Evolutionary conservation across 371 early-diverging fungal species (phyloP).

Genomic region (Mucor mucedo): DNA sequence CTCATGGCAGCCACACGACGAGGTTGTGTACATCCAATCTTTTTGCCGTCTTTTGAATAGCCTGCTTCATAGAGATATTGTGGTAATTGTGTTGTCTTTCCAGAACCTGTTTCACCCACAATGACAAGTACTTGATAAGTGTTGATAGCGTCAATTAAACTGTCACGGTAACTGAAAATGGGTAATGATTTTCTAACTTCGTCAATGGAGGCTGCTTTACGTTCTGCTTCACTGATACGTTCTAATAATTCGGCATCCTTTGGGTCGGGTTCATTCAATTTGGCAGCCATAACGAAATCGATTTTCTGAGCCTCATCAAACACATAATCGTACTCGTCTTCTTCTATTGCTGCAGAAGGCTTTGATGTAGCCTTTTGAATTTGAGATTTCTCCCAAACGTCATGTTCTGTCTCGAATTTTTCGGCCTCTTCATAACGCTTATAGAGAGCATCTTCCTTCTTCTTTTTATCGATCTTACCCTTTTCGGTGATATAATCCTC

Average conservation of each 20-base stretch:
- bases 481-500: conserved; percentile 93
- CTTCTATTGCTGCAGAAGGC: conserved; percentile 39
- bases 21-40: conserved; percentile 99
- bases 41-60: conserved; percentile 84
- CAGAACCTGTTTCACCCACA: conserved; percentile 99
- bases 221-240: conserved; percentile 69
- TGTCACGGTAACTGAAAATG: conserved; percentile 83
- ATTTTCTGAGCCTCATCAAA: conserved; percentile 93
- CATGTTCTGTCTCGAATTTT: conserved; percentile 89
- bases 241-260: conserved; percentile 65
- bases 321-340: conserved; percentile 89
- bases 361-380: conserved; percentile 69
- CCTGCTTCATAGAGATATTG: conserved; percentile 98
- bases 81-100: conserved; percentile 99
- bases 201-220: conserved; percentile 80
- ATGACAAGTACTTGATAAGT: conserved; percentile 90
- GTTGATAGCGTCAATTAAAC: conserved; percentile 83
- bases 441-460: conserved; percentile 87
- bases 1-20: conserved; percentile 99
- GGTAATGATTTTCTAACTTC: conserved; percentile 93
- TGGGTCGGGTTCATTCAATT: conserved; percentile 61
- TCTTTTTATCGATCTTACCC: conserved; percentile 92
- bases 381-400: conserved; percentile 92
- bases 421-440: conserved; percentile 87
- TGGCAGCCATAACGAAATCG: conserved; percentile 86